Conservation (phyloP, 2,329 filamentous ascomycete species). For the Elsinoe ampelina region DNA sequence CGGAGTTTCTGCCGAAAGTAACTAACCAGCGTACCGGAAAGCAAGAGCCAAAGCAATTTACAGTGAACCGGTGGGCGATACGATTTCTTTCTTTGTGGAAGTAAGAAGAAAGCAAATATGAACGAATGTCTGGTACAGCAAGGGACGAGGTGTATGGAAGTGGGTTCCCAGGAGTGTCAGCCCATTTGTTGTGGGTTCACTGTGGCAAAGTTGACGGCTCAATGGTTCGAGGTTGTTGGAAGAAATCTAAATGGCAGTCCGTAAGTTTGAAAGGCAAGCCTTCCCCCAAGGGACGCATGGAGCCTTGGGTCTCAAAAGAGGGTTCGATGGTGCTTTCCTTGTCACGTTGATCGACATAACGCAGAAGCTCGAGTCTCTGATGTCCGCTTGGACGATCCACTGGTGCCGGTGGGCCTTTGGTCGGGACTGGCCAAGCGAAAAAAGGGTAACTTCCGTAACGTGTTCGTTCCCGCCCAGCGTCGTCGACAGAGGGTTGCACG, state of each 20-base stretch:
- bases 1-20: neutral
- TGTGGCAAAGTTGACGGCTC: slow-evolving; percentile 7
- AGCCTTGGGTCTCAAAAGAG: slow-evolving; percentile 8
- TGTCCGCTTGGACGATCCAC: slow-evolving; percentile 12
- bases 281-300: neutral
- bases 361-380: slow-evolving; percentile 11
- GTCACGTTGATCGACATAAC: slow-evolving; percentile 14
- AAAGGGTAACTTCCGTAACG: slow-evolving; percentile 11
- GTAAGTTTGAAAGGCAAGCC: neutral
- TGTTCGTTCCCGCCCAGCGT: slow-evolving; percentile 9
- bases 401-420: slow-evolving; percentile 11
- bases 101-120: slow-evolving; percentile 7
- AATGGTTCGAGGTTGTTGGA: neutral
- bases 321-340: slow-evolving; percentile 13
- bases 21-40: neutral
- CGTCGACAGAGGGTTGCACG: neutral
- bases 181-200: slow-evolving; percentile 11
- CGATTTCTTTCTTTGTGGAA: neutral
- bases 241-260: slow-evolving; percentile 2
- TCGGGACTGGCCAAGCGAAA: slow-evolving; percentile 12
- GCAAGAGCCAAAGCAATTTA: neutral
- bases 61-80: neutral
- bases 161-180: neutral
- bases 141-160: neutral
- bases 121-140: slow-evolving; percentile 9